These are phyloP conservation scores for Xylariaceae sp. DNA, from an alignment of 2,329 filamentous ascomycete species.

Conservation along the genomic window DNA sequence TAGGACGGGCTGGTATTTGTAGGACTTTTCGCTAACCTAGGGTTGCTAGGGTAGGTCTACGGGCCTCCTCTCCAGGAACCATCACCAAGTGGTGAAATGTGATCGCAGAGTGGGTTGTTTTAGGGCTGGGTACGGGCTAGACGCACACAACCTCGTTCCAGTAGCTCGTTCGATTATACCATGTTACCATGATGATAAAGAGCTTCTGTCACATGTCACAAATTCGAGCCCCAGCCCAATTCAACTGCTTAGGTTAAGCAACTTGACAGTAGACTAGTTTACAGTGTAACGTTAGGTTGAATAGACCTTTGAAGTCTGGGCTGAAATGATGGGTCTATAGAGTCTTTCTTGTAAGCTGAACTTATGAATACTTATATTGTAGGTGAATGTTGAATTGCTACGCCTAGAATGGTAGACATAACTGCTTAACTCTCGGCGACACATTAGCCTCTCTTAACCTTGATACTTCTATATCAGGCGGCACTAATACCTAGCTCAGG, in stretches of 20 bases:
- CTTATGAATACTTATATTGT: too few relatives aligned
- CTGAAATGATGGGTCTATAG: too few relatives aligned
- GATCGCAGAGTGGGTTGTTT: slow-evolving; percentile 22
- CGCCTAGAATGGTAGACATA: too few relatives aligned
- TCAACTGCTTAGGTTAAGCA: not conserved
- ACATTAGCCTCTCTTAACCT: too few relatives aligned
- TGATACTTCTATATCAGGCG: too few relatives aligned
- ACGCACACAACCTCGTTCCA: slow-evolving; percentile 14
- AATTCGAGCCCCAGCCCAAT: too few relatives aligned
- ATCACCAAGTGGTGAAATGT: not conserved
- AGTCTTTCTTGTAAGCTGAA: too few relatives aligned
- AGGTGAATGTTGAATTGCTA: too few relatives aligned
- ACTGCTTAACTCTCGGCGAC: too few relatives aligned
- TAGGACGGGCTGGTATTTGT: not conserved
- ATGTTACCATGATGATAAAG: not conserved
- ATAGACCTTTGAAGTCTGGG: too few relatives aligned
- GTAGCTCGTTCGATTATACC: slow-evolving; percentile 2
- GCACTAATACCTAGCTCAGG: too few relatives aligned
- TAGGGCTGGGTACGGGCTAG: slow-evolving; percentile 25
- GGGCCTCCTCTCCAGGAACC: not conserved
- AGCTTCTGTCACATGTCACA: slow-evolving; percentile 5
- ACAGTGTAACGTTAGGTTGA: too few relatives aligned
- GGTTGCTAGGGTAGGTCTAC: not conserved
- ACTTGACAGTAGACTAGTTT: not conserved
- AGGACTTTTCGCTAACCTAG: slow-evolving; percentile 4